These are phyloP conservation scores for Skeletonema costatum DNA, from an alignment of 108 stramenopile species.

Conservation along the genomic window DNA sequence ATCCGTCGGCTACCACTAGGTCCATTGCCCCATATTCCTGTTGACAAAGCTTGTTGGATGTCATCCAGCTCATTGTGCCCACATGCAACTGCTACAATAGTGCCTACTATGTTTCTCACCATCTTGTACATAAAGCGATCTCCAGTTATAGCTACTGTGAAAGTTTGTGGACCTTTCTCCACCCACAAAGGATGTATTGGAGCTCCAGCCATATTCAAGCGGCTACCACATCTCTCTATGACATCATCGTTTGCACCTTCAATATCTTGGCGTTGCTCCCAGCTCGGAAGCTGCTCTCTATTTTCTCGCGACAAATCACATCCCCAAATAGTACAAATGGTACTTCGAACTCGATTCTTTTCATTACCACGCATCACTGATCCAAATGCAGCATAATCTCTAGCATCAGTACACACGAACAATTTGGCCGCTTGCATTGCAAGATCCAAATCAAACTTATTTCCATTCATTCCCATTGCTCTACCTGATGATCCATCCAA, in stretches of 20 bases:
- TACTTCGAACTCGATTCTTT: slow-evolving; percentile 40
- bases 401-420: slow-evolving; percentile 20
- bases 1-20: slow-evolving; percentile 26
- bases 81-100: slow-evolving; percentile 67
- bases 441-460: slow-evolving; percentile 36
- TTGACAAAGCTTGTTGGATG: slow-evolving; percentile 49
- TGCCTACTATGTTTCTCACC: slow-evolving; percentile 79
- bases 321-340: slow-evolving; percentile 51
- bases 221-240: slow-evolving; percentile 16
- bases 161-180: slow-evolving; percentile 32
- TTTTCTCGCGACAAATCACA: slow-evolving; percentile 35
- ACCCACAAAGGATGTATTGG: background rate
- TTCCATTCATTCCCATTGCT: slow-evolving; percentile 52
- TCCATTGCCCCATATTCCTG: slow-evolving; percentile 17
- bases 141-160: slow-evolving; percentile 56
- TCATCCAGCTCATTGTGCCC: slow-evolving; percentile 48
- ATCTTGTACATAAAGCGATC: slow-evolving; percentile 88
- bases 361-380: slow-evolving; percentile 68
- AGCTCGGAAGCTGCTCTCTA: slow-evolving; percentile 37
- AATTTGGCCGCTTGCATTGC: slow-evolving; percentile 33
- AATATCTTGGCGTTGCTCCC: slow-evolving; percentile 10
- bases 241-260: background rate
- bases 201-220: slow-evolving; percentile 11
- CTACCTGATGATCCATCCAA: slow-evolving; percentile 46
- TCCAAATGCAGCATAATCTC: slow-evolving; percentile 75